Evolutionary conservation across 1,139 yeast species (phyloP).

Genomic region (Suhomyces bribrorum): DNA sequence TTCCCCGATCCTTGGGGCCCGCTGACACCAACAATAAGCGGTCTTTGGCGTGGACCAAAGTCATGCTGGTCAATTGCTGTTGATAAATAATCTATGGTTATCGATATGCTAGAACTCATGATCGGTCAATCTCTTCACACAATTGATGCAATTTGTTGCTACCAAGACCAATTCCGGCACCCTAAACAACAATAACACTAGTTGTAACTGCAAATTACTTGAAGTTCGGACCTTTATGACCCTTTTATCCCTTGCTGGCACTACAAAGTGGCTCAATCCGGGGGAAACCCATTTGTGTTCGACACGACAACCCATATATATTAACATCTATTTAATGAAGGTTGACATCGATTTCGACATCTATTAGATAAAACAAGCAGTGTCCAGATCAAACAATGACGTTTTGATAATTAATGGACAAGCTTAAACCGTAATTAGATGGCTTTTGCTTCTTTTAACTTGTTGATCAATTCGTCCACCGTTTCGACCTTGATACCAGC

Average conservation of each 20-base stretch:
- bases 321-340: background rate
- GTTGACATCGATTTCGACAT: too few species aligned
- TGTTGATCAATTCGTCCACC: conserved; percentile 80
- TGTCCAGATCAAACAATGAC: too few species aligned
- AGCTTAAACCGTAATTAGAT: conserved; percentile 27
- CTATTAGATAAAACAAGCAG: too few species aligned
- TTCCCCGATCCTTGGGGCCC: conserved; percentile 97
- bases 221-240: too few species aligned
- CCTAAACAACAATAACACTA: too few species aligned
- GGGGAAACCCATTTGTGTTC: background rate
- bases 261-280: background rate
- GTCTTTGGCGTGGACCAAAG: conserved; percentile 24
- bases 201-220: too few species aligned
- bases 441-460: conserved; percentile 72
- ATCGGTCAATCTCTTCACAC: too few species aligned
- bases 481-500: conserved; percentile 79
- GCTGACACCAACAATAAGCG: conserved; percentile 67
- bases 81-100: conserved; percentile 24
- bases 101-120: conserved; percentile 19
- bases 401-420: too few species aligned
- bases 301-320: background rate
- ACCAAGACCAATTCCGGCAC: too few species aligned
- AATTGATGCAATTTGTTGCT: too few species aligned
- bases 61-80: conserved; percentile 21
- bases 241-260: too few species aligned